Evolutionary conservation across 345 rosid species (phyloP), one percentile per base, ranked within the genome.

Genomic region (Theobroma cacao): DNA sequence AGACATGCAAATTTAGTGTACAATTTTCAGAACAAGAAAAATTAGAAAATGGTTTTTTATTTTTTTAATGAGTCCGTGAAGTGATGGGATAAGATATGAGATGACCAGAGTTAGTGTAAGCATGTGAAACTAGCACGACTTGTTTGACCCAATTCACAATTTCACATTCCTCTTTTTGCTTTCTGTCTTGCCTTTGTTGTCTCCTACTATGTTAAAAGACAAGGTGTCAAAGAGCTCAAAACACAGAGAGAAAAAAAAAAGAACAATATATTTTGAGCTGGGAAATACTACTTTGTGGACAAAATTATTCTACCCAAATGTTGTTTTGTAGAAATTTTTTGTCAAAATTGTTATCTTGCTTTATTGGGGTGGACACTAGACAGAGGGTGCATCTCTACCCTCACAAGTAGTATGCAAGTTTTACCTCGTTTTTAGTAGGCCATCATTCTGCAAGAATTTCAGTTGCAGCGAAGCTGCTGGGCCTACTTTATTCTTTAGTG

Each of bases 61-160:
- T 28, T 14, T 5, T 17, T 15, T 5, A 33, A 69, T 28, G 4
- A 66, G 48, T 8, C 24, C 10, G 58, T 53, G 58, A 53, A 20
- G 6, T 53, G 58, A 65, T 66, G 18, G 7, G 28, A 38, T 17
- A 58, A 3, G 1, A 22, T n/a, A n/a, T 9, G 31, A 40, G 33
- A 7, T 8, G 60, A 55, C 30, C 13, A 55, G 13, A 7, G 9
- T 66, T 7, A 68, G 41, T 20, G 18, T 18, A 18, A 5, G 45
- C 75, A 52, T 31, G 75, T 72, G 75, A 71, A 18, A 20, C 60
- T 30, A 5, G 75, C 30, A 71, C 30, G 60, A 71, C 61, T 72
- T 72, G 60, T 72, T 52, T 72, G 62, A 72, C 75, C 58, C 31
- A 52, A 72, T 52, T 50, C 61, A 0, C 9, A 6, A 8, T 41